phyloP scores from a whole-genome alignment of 176 grass and related monocot genomes.

The Paspalum vaginatum region DNA sequence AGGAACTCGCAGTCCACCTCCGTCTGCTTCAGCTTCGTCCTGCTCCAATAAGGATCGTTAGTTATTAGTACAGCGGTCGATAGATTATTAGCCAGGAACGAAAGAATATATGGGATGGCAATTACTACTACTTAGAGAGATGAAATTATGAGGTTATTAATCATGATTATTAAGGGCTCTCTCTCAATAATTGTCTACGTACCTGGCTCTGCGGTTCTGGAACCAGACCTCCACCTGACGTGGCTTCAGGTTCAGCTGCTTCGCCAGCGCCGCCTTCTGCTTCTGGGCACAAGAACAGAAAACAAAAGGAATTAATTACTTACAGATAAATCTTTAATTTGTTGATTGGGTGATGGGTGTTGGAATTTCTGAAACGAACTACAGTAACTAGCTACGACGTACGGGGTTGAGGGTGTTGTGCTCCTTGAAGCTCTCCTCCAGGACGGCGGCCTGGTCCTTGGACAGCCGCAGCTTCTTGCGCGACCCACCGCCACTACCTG shows the following conservation, averaged over 20 bases:
- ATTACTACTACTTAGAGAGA: not conserved
- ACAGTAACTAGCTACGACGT: too few relatives aligned
- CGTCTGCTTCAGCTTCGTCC: conserved; percentile 97
- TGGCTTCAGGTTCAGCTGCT: conserved; percentile 72
- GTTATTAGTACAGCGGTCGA: not conserved
- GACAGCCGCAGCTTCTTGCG: conserved; percentile 92
- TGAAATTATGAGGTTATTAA: not conserved
- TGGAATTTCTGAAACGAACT: not conserved
- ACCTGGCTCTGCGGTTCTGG: conserved; percentile 91
- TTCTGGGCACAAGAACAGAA: conserved; percentile 41
- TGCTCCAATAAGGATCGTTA: not conserved
- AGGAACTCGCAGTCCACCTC: conserved; percentile 91
- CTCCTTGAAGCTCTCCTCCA: conserved; percentile 90
- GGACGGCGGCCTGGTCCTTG: conserved; percentile 82
- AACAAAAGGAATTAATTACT: too few relatives aligned
- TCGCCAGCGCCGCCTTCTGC: conserved; percentile 85
- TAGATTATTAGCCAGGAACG: not conserved
- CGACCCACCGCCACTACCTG: conserved; percentile 52
- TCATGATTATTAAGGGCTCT: too few relatives aligned
- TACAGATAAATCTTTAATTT: too few relatives aligned
- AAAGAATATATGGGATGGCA: not conserved
- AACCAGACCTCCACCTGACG: conserved; percentile 98
- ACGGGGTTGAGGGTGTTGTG: conserved; percentile 89
- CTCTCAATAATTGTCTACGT: not conserved
- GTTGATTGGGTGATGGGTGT: too few relatives aligned